These are phyloP conservation scores for Mucor irregularis DNA, from an alignment of 371 early-diverging fungal genomes.

Conservation along the genomic window DNA sequence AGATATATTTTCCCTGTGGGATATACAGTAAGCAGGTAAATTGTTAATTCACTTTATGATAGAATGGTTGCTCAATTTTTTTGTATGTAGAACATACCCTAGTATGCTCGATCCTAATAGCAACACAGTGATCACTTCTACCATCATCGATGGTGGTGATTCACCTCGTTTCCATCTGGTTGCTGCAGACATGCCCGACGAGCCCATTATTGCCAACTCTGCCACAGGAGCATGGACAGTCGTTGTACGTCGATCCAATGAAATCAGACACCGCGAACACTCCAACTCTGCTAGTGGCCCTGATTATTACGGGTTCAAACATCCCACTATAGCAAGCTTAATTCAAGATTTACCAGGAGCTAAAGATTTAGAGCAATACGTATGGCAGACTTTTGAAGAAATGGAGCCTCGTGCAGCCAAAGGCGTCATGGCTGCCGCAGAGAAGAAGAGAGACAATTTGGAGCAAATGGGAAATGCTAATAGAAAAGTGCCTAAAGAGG, in stretches of 20 bases:
- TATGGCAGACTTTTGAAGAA: slow-evolving; percentile 70
- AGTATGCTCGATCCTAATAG: slow-evolving; percentile 72
- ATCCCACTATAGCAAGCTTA: slow-evolving; percentile 84
- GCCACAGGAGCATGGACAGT: slow-evolving; percentile 94
- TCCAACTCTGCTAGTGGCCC: slow-evolving; percentile 88
- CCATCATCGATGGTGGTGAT: slow-evolving; percentile 84
- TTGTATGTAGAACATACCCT: slow-evolving; percentile 57
- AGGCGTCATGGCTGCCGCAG: slow-evolving; percentile 53
- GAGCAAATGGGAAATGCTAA: slow-evolving; percentile 56
- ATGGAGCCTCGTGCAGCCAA: slow-evolving; percentile 52
- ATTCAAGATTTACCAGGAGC: slow-evolving; percentile 88
- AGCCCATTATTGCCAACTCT: slow-evolving; percentile 72
- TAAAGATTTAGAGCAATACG: slow-evolving; percentile 70
- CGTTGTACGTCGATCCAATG: slow-evolving; percentile 76
- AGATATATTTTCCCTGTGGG: slow-evolving; percentile 94
- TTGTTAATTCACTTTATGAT: not conserved
- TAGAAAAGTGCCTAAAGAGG: slow-evolving; percentile 27
- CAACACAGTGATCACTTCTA: slow-evolving; percentile 73
- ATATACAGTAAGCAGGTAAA: slow-evolving; percentile 63
- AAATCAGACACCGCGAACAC: slow-evolving; percentile 76
- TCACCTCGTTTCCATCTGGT: slow-evolving; percentile 74
- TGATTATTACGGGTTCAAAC: slow-evolving; percentile 90
- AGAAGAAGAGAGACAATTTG: slow-evolving; percentile 51
- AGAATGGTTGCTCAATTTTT: not conserved
- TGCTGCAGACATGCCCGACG: slow-evolving; percentile 72